A percentile compares a stretch with the other conserved stretches of the same genome.
phyloP scores from a whole-genome alignment of 2,329 filamentous ascomycete species.

The Madurella mycetomatis region DNA sequence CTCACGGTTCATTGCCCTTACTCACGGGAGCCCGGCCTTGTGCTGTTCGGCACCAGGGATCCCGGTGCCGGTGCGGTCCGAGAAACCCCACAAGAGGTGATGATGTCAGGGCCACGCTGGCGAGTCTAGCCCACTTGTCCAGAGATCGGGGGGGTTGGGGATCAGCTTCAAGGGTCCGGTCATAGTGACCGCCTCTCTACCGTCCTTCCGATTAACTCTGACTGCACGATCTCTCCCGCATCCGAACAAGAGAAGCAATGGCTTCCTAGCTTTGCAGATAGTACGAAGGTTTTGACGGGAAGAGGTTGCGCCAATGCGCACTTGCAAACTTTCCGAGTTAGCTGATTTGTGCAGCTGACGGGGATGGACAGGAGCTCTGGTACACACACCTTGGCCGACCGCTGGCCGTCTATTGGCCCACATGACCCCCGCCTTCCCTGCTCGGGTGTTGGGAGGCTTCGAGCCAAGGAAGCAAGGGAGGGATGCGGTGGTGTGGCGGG shows the following conservation, averaged over 20 bases:
- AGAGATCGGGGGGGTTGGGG: too few relatives aligned
- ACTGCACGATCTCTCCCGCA: background rate
- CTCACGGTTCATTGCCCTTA: too few relatives aligned
- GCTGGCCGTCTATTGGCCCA: background rate
- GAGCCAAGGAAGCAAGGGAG: constrained; percentile 4
- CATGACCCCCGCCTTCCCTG: background rate
- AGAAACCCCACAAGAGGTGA: too few relatives aligned
- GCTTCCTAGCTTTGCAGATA: background rate
- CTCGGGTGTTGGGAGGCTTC: background rate
- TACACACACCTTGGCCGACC: constrained; percentile 1
- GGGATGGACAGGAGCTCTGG: background rate
- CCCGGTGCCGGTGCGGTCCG: too few relatives aligned
- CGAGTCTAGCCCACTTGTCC: too few relatives aligned
- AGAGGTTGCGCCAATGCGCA: constrained; percentile 18
- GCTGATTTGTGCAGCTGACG: constrained; percentile 17
- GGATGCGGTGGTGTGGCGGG: constrained; percentile 4
- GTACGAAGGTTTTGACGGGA: background rate
- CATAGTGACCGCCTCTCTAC: too few relatives aligned
- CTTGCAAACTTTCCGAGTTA: background rate
- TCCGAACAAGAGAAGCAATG: background rate
- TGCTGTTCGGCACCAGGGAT: too few relatives aligned
- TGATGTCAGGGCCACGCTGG: too few relatives aligned
- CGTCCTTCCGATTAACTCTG: too few relatives aligned
- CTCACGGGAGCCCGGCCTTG: too few relatives aligned
- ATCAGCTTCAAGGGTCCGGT: too few relatives aligned